phyloP scores from a whole-genome alignment of 192 early-diverging fungal species.

The Coemansia sp. region DNA sequence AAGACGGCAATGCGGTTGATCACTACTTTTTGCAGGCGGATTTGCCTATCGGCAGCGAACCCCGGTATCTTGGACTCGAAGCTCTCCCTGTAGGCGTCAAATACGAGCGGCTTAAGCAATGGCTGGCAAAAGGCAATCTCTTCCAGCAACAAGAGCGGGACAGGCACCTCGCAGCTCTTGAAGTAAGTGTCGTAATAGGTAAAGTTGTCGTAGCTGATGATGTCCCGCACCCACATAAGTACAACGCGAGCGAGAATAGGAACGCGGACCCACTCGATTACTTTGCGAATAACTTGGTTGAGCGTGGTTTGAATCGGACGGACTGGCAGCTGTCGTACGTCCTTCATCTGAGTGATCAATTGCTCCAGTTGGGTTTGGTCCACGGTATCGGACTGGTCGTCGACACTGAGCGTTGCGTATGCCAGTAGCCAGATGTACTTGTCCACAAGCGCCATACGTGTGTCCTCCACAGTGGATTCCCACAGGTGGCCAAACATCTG shows the following conservation, averaged over 20 bases:
- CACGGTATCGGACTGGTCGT: slow-evolving; percentile 2
- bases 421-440: slow-evolving; percentile 53
- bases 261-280: slow-evolving; percentile 36
- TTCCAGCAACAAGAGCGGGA: slow-evolving; percentile 69
- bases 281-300: slow-evolving; percentile 26
- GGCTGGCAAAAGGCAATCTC: slow-evolving; percentile 77
- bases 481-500: slow-evolving; percentile 51
- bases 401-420: slow-evolving; percentile 30
- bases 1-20: slow-evolving; percentile 71
- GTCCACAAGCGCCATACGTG: slow-evolving; percentile 26
- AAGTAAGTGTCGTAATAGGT: slow-evolving; percentile 74
- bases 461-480: slow-evolving; percentile 14
- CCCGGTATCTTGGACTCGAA: slow-evolving; percentile 60
- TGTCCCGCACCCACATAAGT: slow-evolving; percentile 65
- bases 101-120: slow-evolving; percentile 67
- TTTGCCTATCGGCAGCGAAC: slow-evolving; percentile 67
- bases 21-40: slow-evolving; percentile 66
- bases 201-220: slow-evolving; percentile 61
- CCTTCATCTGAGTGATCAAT: slow-evolving; percentile 36
- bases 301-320: slow-evolving; percentile 37
- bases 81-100: slow-evolving; percentile 62
- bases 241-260: slow-evolving; percentile 47
- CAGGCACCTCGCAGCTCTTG: slow-evolving; percentile 61
- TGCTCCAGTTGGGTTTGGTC: slow-evolving; percentile 24
- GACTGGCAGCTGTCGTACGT: slow-evolving; percentile 28